Evolutionary conservation across 2,329 filamentous ascomycete genomes (phyloP).

Genomic region (Fusarium marasasianum): DNA sequence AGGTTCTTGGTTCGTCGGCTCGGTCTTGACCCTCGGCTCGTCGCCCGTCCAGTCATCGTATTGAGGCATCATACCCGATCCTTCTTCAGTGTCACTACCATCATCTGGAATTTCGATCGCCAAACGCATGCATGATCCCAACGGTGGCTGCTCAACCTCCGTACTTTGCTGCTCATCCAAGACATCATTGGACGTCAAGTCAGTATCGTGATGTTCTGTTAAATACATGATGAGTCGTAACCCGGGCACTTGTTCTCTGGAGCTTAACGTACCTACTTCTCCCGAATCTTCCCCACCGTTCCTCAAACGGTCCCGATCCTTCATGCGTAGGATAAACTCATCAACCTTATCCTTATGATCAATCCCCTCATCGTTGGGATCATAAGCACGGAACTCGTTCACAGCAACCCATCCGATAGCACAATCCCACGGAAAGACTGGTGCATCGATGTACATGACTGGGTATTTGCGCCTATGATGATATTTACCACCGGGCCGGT

Average conservation of each 20-base stretch:
- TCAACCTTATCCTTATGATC: neutral
- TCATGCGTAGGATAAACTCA: neutral
- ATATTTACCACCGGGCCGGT: fast-evolving
- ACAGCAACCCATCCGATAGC: fast-evolving
- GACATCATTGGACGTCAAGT: fast-evolving
- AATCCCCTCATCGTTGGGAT: neutral
- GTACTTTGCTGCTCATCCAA: neutral
- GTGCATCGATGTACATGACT: fast-evolving
- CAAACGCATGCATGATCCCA: neutral
- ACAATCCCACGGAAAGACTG: neutral
- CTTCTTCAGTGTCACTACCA: neutral
- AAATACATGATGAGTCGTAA: no score
- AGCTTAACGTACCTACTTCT: neutral
- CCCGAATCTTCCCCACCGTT: neutral
- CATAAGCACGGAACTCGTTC: neutral
- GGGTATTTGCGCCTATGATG: neutral
- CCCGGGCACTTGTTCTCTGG: no score
- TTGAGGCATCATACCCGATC: neutral
- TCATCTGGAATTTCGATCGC: neutral
- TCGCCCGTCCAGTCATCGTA: neutral
- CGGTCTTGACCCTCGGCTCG: neutral
- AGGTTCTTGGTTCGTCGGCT: neutral
- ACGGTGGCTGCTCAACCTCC: fast-evolving
- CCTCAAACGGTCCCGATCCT: neutral
- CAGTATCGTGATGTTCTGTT: neutral